phyloP scores from a whole-genome alignment of 129 eudicot species.

The Pseudognaphalium luteoalbum region DNA sequence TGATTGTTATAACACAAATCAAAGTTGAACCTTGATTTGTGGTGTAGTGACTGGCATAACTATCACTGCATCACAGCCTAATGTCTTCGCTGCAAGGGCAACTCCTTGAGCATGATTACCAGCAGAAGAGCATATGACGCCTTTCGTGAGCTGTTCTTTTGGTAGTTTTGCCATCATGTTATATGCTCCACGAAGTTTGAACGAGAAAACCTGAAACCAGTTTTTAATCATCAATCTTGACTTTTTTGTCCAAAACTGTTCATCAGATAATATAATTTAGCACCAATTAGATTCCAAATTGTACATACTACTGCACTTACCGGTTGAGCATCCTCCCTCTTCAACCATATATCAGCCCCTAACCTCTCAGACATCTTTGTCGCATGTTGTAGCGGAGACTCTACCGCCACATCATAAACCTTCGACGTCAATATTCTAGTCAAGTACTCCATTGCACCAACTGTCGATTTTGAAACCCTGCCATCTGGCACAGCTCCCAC shows the following conservation, averaged over 20 bases:
- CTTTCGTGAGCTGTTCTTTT: constrained; percentile 59
- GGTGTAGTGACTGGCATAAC: constrained; percentile 95
- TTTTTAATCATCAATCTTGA: neutral
- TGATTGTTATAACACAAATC: neutral
- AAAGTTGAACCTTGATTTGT: constrained; percentile 56
- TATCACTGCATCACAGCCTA: constrained; percentile 76
- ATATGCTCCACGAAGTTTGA: constrained; percentile 89
- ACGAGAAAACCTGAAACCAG: constrained; percentile 65
- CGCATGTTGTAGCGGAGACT: constrained; percentile 72
- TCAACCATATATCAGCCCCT: constrained; percentile 66
- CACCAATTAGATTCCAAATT: too few relatives aligned
- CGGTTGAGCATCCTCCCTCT: constrained; percentile 82
- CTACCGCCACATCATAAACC: constrained; percentile 56
- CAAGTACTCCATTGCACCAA: constrained; percentile 50
- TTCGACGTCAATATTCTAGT: constrained; percentile 38
- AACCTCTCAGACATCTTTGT: constrained; percentile 52
- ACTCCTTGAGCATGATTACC: constrained; percentile 98
- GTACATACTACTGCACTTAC: constrained; percentile 29
- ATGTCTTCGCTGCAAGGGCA: constrained; percentile 67
- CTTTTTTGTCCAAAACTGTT: too few relatives aligned
- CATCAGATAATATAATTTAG: too few relatives aligned
- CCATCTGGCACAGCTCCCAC: constrained; percentile 41
- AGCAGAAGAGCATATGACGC: constrained; percentile 95
- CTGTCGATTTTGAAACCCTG: constrained; percentile 13
- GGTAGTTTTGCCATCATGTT: constrained; percentile 94